Base-by-base conservation (phyloP, 2,329 filamentous ascomycete genomes). In the Dothidotthia symphoricarpi region DNA sequence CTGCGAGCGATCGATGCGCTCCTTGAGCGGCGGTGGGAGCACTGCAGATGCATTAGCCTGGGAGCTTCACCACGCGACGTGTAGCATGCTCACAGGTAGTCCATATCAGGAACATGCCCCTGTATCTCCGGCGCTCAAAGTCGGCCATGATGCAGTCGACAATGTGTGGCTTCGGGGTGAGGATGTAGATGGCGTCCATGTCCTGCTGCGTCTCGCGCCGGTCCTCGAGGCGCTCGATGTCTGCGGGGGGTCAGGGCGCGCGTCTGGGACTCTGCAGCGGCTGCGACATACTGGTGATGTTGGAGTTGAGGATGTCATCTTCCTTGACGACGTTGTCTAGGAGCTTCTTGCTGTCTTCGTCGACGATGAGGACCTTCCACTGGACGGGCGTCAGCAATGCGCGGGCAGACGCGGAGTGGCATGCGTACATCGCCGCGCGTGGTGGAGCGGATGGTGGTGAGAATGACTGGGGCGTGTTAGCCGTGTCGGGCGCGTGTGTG, bases 281-380 rank as follows among this genome's bases (percentile, higher is more conserved):
- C n/a, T n/a, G 28, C 17, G 34, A 57, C 83, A 64, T 77, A 95
- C 90, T 95, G 53, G 90, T 91, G 69, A 98, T 87, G 66, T 95
- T 95, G 70, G 89, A 82, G 66, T 95, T 94, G 70, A 98, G 84
- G 53, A 98, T 94, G 61, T 96, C 88, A 80, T 98, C 91, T 74
- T 96, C 86, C 60, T 88, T 91, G 64, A 91, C 81, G 31, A 88
- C 86, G 75, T 91, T 95, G 70, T 95, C 85, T 57, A 98, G 78
- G 56, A 98, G 79, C 68, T 85, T 90, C 66, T 84, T 83, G 64
- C 88, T 90, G 39, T 75, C 77, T 53, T 87, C 83, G 70, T 98
- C 93, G 58, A 96, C 75, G 36, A 98, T 84, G 54, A 98, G 74
- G 53, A 96, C 87, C 80, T 97, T 98, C 93, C 93, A 98, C 89